Conservation (phyloP, 2,329 filamentous ascomycete species). For the Penicillium capsulatum region DNA sequence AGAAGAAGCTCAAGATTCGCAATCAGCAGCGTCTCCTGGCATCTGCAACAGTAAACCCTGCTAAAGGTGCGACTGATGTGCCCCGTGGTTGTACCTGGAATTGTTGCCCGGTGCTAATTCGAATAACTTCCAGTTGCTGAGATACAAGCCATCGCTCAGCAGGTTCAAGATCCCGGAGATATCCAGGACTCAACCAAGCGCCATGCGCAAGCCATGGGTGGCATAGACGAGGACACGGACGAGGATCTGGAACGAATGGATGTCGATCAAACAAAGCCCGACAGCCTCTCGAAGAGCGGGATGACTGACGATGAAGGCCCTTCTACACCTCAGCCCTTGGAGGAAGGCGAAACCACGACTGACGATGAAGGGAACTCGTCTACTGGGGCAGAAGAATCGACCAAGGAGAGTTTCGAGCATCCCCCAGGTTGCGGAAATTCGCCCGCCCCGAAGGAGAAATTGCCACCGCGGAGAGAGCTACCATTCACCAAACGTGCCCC, state of each 20-base stretch:
- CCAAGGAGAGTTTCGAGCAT: background rate
- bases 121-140: conserved; percentile 26
- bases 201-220: conserved; percentile 17
- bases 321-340: conserved; percentile 32
- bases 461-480: conserved; percentile 42
- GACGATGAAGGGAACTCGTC: conserved; percentile 24
- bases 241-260: conserved; percentile 40
- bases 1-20: conserved; percentile 62
- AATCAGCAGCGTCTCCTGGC: conserved; percentile 57
- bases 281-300: conserved; percentile 14
- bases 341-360: conserved; percentile 30
- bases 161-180: conserved; percentile 10
- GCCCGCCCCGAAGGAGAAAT: conserved; percentile 8
- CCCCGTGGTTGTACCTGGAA: background rate
- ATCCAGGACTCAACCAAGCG: conserved; percentile 27
- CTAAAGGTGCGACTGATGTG: conserved; percentile 28
- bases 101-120: too few relatives aligned
- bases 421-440: background rate
- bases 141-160: conserved; percentile 19
- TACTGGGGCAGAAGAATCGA: background rate
- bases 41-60: conserved; percentile 45
- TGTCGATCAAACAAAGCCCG: conserved; percentile 21
- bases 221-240: conserved; percentile 28
- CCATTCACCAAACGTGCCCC: conserved; percentile 34
- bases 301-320: conserved; percentile 26